These are phyloP conservation scores for Madurella mycetomatis DNA, from an alignment of 2,329 filamentous ascomycete genomes.

Conservation along the genomic window DNA sequence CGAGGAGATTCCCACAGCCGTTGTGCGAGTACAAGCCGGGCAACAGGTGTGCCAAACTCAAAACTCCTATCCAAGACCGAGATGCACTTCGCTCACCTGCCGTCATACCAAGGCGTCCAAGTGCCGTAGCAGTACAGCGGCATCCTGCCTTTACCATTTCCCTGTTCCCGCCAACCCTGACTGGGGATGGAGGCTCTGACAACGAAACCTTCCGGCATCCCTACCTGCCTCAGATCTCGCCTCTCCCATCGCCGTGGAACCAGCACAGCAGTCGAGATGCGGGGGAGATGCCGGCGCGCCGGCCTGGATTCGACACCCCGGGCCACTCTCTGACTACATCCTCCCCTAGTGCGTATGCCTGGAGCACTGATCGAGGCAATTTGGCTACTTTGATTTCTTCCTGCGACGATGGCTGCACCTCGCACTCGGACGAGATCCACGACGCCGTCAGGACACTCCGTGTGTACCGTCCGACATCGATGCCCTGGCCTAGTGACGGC, in stretches of 20 bases:
- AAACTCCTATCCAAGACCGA: not conserved
- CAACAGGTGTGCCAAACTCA: conserved; percentile 19
- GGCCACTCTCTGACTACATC: conserved; percentile 15
- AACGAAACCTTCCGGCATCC: conserved; percentile 19
- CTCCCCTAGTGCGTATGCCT: conserved; percentile 15
- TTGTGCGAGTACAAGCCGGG: conserved; percentile 42
- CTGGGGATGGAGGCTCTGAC: conserved; percentile 4
- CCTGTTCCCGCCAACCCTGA: conserved; percentile 16
- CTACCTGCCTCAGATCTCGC: not conserved
- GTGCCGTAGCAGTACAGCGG: conserved; percentile 15
- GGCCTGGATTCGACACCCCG: conserved; percentile 26
- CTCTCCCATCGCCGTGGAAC: conserved; percentile 13
- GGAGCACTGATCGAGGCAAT: conserved; percentile 18
- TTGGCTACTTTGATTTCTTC: conserved; percentile 11
- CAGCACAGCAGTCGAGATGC: conserved; percentile 1
- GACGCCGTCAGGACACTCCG: conserved; percentile 29
- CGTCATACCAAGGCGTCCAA: conserved; percentile 19
- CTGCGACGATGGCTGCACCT: conserved; percentile 25
- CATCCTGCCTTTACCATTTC: conserved; percentile 27
- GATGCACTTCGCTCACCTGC: conserved; percentile 1
- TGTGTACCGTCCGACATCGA: conserved; percentile 21
- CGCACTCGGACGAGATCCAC: conserved; percentile 28
- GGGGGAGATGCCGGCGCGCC: conserved; percentile 18
- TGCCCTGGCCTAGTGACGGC: conserved; percentile 7
- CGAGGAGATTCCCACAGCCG: conserved; percentile 48